These are phyloP conservation scores for Plasmodium falciparum DNA, from an alignment of 169 alveolate genomes.

Conservation along the genomic window DNA sequence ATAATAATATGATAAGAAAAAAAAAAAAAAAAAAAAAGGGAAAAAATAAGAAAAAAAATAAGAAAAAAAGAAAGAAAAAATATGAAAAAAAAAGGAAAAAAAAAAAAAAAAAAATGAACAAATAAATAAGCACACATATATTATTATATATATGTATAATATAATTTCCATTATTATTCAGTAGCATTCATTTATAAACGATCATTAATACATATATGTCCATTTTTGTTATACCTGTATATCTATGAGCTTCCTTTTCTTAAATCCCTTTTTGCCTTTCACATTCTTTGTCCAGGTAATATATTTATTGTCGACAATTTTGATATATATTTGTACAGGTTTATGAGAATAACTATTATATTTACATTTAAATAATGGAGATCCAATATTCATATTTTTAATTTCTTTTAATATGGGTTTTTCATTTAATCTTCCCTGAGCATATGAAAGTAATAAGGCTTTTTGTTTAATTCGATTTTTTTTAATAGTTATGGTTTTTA, in stretches of 20 bases:
- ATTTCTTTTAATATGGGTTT: conserved; percentile 40
- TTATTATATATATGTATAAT: neutral
- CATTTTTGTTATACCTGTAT: conserved; percentile 31
- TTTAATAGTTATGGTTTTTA: conserved; percentile 1
- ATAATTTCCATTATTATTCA: no score
- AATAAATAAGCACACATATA: neutral
- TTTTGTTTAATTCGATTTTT: conserved; percentile 24
- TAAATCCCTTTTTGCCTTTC: conserved; percentile 14
- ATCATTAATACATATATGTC: neutral
- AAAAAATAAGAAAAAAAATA: neutral
- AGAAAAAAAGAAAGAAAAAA: neutral
- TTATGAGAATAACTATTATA: conserved; percentile 44
- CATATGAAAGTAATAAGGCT: conserved; percentile 30
- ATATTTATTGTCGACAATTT: conserved; percentile 29
- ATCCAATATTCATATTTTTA: conserved; percentile 36
- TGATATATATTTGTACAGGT: conserved; percentile 50
- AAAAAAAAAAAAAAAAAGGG: neutral
- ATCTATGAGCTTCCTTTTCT: conserved; percentile 42
- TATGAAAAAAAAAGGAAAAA: neutral
- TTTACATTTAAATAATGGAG: conserved; percentile 42
- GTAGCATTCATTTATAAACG: neutral
- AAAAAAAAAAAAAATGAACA: no score
- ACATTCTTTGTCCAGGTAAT: conserved; percentile 54
- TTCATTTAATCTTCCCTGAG: conserved; percentile 53
- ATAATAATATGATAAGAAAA: neutral